Evolutionary conservation across 371 early-diverging fungal species (phyloP).

Genomic region (Coemansia sp.): DNA sequence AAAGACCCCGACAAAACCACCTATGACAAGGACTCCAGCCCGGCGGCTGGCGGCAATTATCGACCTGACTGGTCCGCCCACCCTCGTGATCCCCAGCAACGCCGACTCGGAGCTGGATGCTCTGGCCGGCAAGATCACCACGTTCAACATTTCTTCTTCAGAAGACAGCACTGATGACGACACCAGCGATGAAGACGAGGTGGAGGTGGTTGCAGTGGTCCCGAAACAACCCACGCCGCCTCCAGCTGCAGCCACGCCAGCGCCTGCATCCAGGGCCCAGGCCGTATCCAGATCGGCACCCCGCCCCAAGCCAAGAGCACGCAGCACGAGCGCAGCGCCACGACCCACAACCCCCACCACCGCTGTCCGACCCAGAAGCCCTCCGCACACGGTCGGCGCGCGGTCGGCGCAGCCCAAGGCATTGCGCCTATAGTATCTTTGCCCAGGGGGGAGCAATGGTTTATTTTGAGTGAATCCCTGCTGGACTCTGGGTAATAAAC

Average conservation of each 20-base stretch:
- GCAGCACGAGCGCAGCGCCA: neutral
- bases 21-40: neutral
- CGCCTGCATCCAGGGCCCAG: neutral
- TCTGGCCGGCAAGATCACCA: constrained; percentile 11
- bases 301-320: neutral
- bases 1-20: neutral
- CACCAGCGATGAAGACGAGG: constrained; percentile 1
- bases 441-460: too few relatives aligned
- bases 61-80: constrained; percentile 20
- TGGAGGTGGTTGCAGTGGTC: constrained; percentile 2
- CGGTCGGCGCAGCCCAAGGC: too few relatives aligned
- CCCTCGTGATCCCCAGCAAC: neutral
- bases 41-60: constrained; percentile 8
- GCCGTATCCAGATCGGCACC: neutral
- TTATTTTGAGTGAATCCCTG: too few relatives aligned
- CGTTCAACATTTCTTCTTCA: constrained; percentile 25
- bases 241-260: neutral
- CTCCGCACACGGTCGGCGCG: too few relatives aligned
- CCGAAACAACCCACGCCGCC: neutral
- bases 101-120: constrained; percentile 8
- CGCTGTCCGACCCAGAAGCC: neutral
- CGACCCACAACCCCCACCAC: neutral
- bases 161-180: constrained; percentile 11
- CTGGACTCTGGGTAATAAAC: neutral
- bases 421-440: too few relatives aligned